These are phyloP conservation scores for Xylaria cubensis DNA, from an alignment of 495 filamentous ascomycete genomes.

Conservation along the genomic window DNA sequence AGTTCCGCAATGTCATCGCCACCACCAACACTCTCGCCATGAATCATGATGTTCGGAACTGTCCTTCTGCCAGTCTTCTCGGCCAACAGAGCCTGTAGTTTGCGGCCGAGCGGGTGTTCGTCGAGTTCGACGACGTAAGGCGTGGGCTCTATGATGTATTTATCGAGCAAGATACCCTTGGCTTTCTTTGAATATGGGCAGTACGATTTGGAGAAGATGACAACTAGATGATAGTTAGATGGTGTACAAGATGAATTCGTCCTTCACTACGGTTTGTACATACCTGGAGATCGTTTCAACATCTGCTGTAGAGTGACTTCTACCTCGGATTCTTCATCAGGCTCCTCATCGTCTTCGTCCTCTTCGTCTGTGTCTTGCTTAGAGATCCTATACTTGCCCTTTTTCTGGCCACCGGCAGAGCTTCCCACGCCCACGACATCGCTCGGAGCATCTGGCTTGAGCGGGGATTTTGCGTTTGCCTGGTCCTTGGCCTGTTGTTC, in stretches of 20 bases:
- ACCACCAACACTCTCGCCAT: constrained; percentile 88
- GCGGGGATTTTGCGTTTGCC: constrained; percentile 58
- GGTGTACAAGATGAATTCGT: not conserved
- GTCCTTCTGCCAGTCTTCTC: constrained; percentile 80
- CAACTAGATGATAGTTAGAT: constrained; percentile 61
- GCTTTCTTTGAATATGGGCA: constrained; percentile 85
- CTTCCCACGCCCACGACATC: constrained; percentile 57
- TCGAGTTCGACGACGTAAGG: constrained; percentile 94
- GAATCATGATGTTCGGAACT: constrained; percentile 90
- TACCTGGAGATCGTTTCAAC: constrained; percentile 82
- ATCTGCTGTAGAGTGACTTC: constrained; percentile 74
- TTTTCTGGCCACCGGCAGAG: constrained; percentile 71
- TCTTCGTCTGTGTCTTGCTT: constrained; percentile 43
- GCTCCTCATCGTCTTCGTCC: constrained; percentile 54
- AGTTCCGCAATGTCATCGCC: constrained; percentile 83
- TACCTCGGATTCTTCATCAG: constrained; percentile 62
- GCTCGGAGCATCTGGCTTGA: constrained; percentile 58
- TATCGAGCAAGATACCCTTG: constrained; percentile 79
- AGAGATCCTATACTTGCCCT: constrained; percentile 33
- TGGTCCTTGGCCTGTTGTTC: constrained; percentile 63
- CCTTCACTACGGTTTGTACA: constrained; percentile 29
- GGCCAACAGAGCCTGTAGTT: constrained; percentile 71
- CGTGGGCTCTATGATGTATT: constrained; percentile 79
- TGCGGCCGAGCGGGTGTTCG: constrained; percentile 71
- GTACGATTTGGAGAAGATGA: constrained; percentile 95